These are phyloP conservation scores for Stemphylium vesicarium DNA, from an alignment of 2,329 filamentous ascomycete species.

Conservation along the genomic window DNA sequence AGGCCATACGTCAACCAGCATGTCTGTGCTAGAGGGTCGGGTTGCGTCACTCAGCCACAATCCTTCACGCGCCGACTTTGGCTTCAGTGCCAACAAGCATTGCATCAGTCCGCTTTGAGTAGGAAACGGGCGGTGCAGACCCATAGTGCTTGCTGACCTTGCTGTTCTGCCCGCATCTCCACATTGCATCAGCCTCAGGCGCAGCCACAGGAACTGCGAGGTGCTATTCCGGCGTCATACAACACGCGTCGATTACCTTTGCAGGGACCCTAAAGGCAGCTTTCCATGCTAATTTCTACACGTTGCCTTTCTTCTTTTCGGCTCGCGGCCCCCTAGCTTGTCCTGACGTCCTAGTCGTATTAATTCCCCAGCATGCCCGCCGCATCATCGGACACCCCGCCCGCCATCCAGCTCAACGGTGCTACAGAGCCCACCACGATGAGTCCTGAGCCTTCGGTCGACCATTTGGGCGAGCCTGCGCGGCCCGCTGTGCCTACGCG, in stretches of 20 bases:
- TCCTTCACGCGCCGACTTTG: constrained; percentile 20
- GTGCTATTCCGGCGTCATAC: constrained; percentile 34
- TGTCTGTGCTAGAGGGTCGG: constrained; percentile 23
- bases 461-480: constrained; percentile 25
- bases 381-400: constrained; percentile 24
- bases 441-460: constrained; percentile 29
- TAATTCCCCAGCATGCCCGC: constrained; percentile 34
- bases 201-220: constrained; percentile 30
- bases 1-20: constrained; percentile 3
- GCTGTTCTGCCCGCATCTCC: constrained; percentile 15
- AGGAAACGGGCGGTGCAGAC: constrained; percentile 19
- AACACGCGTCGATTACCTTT: constrained; percentile 33
- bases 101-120: constrained; percentile 18
- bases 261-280: constrained; percentile 4
- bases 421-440: constrained; percentile 39
- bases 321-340: constrained; percentile 13
- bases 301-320: constrained; percentile 5
- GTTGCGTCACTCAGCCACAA: constrained; percentile 32
- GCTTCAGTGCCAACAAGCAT: constrained; percentile 26
- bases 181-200: constrained; percentile 31
- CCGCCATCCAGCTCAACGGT: constrained; percentile 44
- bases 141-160: constrained; percentile 14
- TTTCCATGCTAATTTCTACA: constrained; percentile 6
- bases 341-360: constrained; percentile 4
- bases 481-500: constrained; percentile 26